Base-by-base conservation (phyloP, 768 basidiomycete species). In the Melanogaster broomeanus region DNA sequence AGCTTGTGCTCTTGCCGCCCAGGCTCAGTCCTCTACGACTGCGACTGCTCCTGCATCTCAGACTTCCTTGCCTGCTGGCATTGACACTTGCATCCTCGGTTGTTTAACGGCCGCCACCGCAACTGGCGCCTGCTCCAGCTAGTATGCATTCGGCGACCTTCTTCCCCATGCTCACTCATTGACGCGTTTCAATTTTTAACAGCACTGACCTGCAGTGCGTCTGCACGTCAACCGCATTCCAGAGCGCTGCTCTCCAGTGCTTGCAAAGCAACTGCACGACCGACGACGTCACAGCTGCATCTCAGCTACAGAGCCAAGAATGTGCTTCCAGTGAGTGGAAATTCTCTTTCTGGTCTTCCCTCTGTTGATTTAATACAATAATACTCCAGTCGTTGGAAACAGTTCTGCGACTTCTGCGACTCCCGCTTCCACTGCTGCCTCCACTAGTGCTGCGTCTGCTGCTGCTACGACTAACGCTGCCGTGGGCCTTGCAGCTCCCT, bases 131-230 rank as follows among this genome's bases (percentile, higher is more conserved):
- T 68, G 67, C 18, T 0, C n/a, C 1, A 49, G 48, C 50, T 59
- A 7, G 65, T 69, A 40, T 6, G 65, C 48, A 42, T 19, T 11
- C 3, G 11, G 4, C 19, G 24, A 0, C 6, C 10, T 19, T 15
- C 16, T 24, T 5, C 41, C 16, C 3, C 11, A 24, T 25, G 16
- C 37, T 7, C 6, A 30, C 42, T 24, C 43, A 16, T 12, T 9
- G 3, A 4, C 30, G 57, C 8, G 47, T 42, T 11, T 8, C 8
- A 18, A 10, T 11, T 42, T 27, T 9, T 16, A 11, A n/a, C 39
- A 79, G 79, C 60, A 60, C 73, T 12, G 60, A 79, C 59, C 0
- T 74, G n/a, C 0, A 50, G 0, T 80, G 78, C 45, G 55, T 75
- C 19, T 80, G 78, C 64, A 58, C 67, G 3, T 74, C 66, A 44